These are phyloP conservation scores for Gynandropsis gynandra DNA, from an alignment of 345 rosid species.

Conservation along the genomic window DNA sequence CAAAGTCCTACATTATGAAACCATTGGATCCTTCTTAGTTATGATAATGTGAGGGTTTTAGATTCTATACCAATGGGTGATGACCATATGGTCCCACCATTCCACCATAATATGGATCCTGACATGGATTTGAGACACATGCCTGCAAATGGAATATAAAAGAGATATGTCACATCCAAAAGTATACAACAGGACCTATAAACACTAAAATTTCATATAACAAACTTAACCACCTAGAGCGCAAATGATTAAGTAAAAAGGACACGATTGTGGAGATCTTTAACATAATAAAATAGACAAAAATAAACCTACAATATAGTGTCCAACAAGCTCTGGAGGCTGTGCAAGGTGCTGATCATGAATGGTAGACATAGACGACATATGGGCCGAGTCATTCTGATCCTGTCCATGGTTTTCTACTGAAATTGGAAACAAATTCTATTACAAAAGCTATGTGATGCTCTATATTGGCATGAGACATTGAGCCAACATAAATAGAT, in stretches of 20 bases:
- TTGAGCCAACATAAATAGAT: too few relatives aligned
- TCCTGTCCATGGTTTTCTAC: slow-evolving; percentile 47
- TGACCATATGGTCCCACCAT: slow-evolving; percentile 85
- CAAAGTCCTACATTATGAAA: slow-evolving; percentile 17
- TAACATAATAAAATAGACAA: slow-evolving; percentile 2
- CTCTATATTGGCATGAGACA: background rate
- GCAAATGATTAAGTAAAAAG: too few relatives aligned
- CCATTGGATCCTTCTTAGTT: slow-evolving; percentile 2
- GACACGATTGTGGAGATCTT: too few relatives aligned
- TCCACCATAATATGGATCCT: slow-evolving; percentile 73
- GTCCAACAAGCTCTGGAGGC: slow-evolving; percentile 91
- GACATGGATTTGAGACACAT: slow-evolving; percentile 80
- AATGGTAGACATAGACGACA: slow-evolving; percentile 31
- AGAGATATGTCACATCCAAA: too few relatives aligned
- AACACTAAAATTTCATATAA: too few relatives aligned
- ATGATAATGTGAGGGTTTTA: slow-evolving; percentile 16
- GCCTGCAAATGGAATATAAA: slow-evolving; percentile 47
- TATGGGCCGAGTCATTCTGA: slow-evolving; percentile 33
- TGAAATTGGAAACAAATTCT: slow-evolving; percentile 23
- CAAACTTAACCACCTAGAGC: too few relatives aligned
- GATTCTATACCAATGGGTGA: slow-evolving; percentile 64
- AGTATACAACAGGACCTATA: too few relatives aligned
- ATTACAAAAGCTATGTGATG: slow-evolving; percentile 1
- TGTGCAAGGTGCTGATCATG: slow-evolving; percentile 48
- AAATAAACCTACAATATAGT: slow-evolving; percentile 66